These are phyloP conservation scores for Sclerotinia glacialis DNA, from an alignment of 2,329 filamentous ascomycete genomes.

Conservation along the genomic window DNA sequence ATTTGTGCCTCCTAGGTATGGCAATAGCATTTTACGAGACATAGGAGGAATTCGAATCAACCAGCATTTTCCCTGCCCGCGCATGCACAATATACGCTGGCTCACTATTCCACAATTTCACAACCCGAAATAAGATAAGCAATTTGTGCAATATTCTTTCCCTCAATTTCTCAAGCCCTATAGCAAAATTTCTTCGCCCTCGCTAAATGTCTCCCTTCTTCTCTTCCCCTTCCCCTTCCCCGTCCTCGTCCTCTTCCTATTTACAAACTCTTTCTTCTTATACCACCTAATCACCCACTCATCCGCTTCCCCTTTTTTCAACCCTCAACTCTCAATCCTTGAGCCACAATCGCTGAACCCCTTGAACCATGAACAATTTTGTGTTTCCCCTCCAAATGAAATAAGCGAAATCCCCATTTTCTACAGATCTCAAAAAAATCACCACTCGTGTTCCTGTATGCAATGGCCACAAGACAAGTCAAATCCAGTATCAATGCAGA, in stretches of 20 bases:
- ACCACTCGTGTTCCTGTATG: conserved; percentile 1
- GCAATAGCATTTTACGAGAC: too few species aligned
- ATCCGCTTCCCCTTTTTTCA: not conserved
- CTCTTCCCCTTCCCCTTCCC: not conserved
- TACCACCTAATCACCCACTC: too few species aligned
- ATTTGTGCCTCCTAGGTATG: too few species aligned
- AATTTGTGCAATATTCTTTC: not conserved
- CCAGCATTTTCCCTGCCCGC: not conserved
- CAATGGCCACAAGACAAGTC: not conserved
- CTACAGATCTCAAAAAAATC: conserved; percentile 12
- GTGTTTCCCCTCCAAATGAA: not conserved
- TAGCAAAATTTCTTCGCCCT: too few species aligned
- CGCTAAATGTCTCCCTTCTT: not conserved
- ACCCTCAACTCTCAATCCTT: not conserved
- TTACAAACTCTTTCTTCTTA: not conserved
- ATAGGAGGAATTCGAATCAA: too few species aligned
- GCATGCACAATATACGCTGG: not conserved
- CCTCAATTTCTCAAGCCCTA: not conserved
- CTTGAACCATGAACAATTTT: not conserved
- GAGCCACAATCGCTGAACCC: not conserved
- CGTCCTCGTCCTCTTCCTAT: not conserved
- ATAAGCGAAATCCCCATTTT: not conserved
- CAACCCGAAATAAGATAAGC: not conserved
- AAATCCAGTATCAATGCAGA: conserved; percentile 11
- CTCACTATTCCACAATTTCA: not conserved